These are phyloP conservation scores for Penicillium sp. DNA, from an alignment of 2,329 filamentous ascomycete genomes.

Conservation along the genomic window DNA sequence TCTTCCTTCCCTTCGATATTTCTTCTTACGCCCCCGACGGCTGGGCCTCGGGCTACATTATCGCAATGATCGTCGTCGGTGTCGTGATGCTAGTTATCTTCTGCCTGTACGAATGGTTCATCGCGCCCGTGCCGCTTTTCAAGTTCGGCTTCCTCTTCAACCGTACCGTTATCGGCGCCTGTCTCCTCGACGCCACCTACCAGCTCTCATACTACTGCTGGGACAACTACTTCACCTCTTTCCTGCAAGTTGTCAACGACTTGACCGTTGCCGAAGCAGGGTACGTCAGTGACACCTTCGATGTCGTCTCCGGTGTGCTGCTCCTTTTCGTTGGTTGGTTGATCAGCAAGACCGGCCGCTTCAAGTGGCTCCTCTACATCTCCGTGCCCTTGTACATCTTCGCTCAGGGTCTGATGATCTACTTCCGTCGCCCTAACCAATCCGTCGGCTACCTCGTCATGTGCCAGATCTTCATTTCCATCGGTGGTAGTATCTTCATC, in stretches of 20 bases:
- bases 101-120: slow-evolving; percentile 45
- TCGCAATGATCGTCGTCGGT: slow-evolving; percentile 47
- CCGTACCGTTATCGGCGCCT: slow-evolving; percentile 22
- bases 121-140: slow-evolving; percentile 45
- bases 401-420: slow-evolving; percentile 48
- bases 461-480: slow-evolving; percentile 51
- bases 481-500: slow-evolving; percentile 45
- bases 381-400: slow-evolving; percentile 48
- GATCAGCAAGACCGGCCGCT: slow-evolving; percentile 43
- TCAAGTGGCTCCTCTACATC: slow-evolving; percentile 47
- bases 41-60: slow-evolving; percentile 39
- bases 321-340: slow-evolving; percentile 47
- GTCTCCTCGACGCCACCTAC: slow-evolving; percentile 23
- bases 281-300: slow-evolving; percentile 43
- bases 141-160: slow-evolving; percentile 45
- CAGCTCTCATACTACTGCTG: slow-evolving; percentile 27
- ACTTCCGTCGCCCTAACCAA: slow-evolving; percentile 43
- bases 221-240: slow-evolving; percentile 23
- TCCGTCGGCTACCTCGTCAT: slow-evolving; percentile 48
- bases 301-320: slow-evolving; percentile 49
- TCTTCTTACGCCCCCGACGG: slow-evolving; percentile 25
- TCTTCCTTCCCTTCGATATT: slow-evolving; percentile 57
- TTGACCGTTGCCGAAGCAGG: slow-evolving; percentile 25
- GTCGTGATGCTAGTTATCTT: slow-evolving; percentile 46
- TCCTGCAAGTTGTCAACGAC: slow-evolving; percentile 22